Base-by-base conservation (phyloP, 768 basidiomycete genomes). In the Dioszegia aurantiaca region DNA sequence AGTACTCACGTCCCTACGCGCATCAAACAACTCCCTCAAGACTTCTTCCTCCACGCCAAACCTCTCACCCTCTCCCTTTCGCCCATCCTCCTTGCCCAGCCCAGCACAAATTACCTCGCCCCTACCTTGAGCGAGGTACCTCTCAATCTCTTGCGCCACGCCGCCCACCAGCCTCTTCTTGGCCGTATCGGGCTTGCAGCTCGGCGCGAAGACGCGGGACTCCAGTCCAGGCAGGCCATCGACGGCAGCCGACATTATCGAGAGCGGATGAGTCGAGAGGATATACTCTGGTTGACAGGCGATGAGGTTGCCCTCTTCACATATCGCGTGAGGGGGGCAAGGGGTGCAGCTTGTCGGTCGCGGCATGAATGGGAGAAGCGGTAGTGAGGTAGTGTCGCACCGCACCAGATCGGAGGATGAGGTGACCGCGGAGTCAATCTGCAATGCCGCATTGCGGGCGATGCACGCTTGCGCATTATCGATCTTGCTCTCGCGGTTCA, bases 281-380 rank as follows among this genome's bases (percentile, higher is more conserved):
- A 79, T 62, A 56, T 77, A 79, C 48, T 78, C 78, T 23, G 64
- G 65, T 19, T 63, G 67, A 60, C 79, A 80, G 12, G 64, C 56
- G 23, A 67, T 24, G 27, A 80, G 55, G 9, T 65, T 12, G 1
- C 77, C 77, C 12, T 67, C 61, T 10, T 48, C 19, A 58, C 79
- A 80, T 12, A 60, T 39, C 1, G 74, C 79, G 55, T 79, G 77
- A 2, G 64, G 49, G 0, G 79, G 79, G 58, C 79, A 80, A 24
- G 77, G 64, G 1, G 75, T 70, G 60, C 79, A 80, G 1, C 64
- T 53, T 1, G 57, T 27, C 3, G 76, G 73, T 10, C 54, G 53
- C 24, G 74, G 73, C 6, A 77, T 37, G 58, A 72, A 60, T 0
- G 71, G 72, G 2, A 75, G 26, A 1, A 75, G 56, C 2, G 76